These are phyloP conservation scores for Fusarium sp. DNA, from an alignment of 2,329 filamentous ascomycete species.

Conservation along the genomic window DNA sequence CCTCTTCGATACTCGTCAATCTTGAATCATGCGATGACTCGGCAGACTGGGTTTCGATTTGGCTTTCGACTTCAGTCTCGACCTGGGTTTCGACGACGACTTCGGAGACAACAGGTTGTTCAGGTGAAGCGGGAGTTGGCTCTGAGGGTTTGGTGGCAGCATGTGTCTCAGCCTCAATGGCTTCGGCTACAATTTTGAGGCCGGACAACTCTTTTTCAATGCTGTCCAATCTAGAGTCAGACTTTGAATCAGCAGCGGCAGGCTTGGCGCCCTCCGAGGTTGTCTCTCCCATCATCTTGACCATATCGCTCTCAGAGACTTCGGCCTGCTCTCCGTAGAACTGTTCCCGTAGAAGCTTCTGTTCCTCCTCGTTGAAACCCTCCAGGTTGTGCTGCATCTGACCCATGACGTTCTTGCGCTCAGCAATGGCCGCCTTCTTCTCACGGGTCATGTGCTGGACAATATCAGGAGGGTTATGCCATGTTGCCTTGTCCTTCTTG, in stretches of 20 bases:
- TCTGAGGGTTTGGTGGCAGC: slow-evolving; percentile 1
- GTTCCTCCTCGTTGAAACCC: slow-evolving; percentile 54
- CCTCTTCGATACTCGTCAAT: background rate
- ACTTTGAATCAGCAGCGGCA: slow-evolving; percentile 6
- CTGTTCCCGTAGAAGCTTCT: slow-evolving; percentile 48
- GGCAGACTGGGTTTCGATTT: background rate
- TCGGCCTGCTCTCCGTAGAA: slow-evolving; percentile 45
- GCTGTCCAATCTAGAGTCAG: background rate
- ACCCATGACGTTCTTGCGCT: slow-evolving; percentile 53
- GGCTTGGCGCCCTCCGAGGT: slow-evolving; percentile 30
- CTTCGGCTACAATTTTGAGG: background rate
- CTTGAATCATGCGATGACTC: background rate
- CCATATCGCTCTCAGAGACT: slow-evolving; percentile 52
- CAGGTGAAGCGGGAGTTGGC: background rate
- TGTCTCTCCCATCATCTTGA: slow-evolving; percentile 49
- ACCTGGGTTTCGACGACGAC: background rate
- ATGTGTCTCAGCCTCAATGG: slow-evolving; percentile 1
- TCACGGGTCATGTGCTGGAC: slow-evolving; percentile 52
- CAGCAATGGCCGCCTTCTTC: slow-evolving; percentile 45
- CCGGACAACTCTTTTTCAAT: background rate
- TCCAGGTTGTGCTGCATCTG: slow-evolving; percentile 50
- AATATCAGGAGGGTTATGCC: slow-evolving; percentile 62
- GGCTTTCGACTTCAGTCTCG: background rate
- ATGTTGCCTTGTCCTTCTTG: slow-evolving; percentile 70
- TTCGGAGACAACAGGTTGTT: background rate